Conservation (phyloP, 176 grass and related monocot genomes). For the Musa itinerans region DNA sequence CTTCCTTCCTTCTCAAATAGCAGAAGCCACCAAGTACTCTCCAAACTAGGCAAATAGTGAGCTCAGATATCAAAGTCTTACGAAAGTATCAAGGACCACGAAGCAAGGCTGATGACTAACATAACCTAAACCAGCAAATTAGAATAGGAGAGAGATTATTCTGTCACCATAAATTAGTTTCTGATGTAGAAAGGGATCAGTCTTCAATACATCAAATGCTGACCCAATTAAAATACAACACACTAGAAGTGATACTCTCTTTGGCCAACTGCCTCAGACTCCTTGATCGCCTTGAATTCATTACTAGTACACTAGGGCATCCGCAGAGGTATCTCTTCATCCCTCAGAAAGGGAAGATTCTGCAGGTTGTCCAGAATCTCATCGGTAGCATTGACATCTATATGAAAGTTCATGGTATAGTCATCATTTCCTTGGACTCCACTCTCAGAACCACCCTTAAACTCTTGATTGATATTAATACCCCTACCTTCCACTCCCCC, state of each 20-base stretch:
- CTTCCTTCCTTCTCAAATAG: not conserved
- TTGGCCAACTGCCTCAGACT: not conserved
- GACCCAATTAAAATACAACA: slow-evolving; percentile 1
- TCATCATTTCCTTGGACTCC: slow-evolving; percentile 28
- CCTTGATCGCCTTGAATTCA: not conserved
- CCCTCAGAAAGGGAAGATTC: slow-evolving; percentile 88
- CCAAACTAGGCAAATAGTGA: not conserved
- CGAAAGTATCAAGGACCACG: not conserved
- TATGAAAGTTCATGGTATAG: slow-evolving; percentile 59
- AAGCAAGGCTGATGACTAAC: not conserved
- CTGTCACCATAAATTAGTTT: not conserved
- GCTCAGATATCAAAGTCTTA: not conserved
- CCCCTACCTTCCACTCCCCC: slow-evolving; percentile 23
- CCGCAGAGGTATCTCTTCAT: slow-evolving; percentile 46
- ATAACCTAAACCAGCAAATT: not conserved
- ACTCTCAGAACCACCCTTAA: slow-evolving; percentile 36
- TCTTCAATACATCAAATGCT: slow-evolving; percentile 3
- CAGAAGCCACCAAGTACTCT: not conserved
- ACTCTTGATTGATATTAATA: slow-evolving; percentile 91
- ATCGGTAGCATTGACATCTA: slow-evolving; percentile 78
- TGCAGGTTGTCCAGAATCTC: slow-evolving; percentile 83
- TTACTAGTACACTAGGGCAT: slow-evolving; percentile 28
- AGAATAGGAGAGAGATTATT: not conserved
- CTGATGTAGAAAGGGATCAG: not conserved
- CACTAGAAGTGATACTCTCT: not conserved